Conservation (phyloP, 176 grass and related monocot genomes). For the Metroxylon sagu region DNA sequence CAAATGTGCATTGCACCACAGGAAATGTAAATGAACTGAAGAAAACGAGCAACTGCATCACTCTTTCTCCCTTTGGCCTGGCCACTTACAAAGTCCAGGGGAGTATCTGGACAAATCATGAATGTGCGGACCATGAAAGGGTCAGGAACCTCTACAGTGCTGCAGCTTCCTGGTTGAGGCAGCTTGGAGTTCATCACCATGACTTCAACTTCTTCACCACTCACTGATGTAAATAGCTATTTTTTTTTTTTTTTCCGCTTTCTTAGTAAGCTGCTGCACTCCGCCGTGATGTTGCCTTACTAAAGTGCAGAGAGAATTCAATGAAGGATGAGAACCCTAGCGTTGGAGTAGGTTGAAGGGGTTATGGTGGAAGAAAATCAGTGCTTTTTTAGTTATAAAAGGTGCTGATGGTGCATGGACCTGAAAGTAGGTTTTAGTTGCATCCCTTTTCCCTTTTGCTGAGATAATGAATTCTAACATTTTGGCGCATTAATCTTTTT, state of each 20-base stretch:
- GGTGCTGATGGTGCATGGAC: too few relatives aligned
- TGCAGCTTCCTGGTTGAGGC: slow-evolving; percentile 61
- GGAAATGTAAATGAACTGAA: background rate
- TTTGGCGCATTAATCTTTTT: too few relatives aligned
- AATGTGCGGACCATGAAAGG: slow-evolving; percentile 5
- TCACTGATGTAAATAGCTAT: slow-evolving; percentile 4
- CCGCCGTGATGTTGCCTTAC: background rate
- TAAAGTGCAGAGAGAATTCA: too few relatives aligned
- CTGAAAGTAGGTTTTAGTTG: too few relatives aligned
- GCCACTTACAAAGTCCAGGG: slow-evolving; percentile 48
- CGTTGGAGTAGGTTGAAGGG: too few relatives aligned
- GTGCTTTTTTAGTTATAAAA: too few relatives aligned
- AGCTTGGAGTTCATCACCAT: slow-evolving; percentile 50
- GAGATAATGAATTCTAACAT: too few relatives aligned
- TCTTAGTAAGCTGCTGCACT: background rate
- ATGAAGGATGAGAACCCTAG: too few relatives aligned
- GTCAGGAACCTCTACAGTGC: slow-evolving; percentile 29
- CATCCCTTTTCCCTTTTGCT: too few relatives aligned
- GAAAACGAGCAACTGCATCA: background rate
- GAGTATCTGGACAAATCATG: slow-evolving; percentile 35
- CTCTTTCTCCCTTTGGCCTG: slow-evolving; percentile 47
- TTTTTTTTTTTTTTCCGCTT: background rate
- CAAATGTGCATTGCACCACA: background rate
- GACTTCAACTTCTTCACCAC: slow-evolving; percentile 68
- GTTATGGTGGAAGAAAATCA: too few relatives aligned